Evolutionary conservation across 2,329 filamentous ascomycete genomes (phyloP), one percentile per base, ranked within the genome.

Genomic region (Arthrocladium fulminans): DNA sequence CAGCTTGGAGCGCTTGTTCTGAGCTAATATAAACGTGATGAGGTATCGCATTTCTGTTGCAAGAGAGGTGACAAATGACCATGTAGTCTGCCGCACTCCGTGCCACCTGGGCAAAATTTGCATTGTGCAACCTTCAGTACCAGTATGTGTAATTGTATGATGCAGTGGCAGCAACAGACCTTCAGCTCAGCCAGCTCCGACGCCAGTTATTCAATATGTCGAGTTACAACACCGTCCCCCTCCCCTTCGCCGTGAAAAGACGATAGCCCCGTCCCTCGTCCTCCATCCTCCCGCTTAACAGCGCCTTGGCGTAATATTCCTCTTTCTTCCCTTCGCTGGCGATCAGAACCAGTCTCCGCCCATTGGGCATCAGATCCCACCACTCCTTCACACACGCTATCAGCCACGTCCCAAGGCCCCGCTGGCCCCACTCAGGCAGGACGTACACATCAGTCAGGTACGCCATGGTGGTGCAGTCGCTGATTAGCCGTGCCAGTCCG

Each of bases 371-470:
- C 24, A 68, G 68, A 19, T 71, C 64, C 30, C 79, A 60, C 2
- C 75, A 63, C 56, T 84, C 79, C 54, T 77, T 73, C 50, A 83
- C 64, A 55, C 76, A 80, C 3, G 68, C 63, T 61, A 85, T 74
- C 60, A 86, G 65, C 80, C 81, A 86, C 37, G 68, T 74, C 2
- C 79, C 83, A 1, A 87, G 68, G 0, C 83, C 82, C 8, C 71
- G 67, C 3, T 76, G 73, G 59, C 83, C 80, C 57, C 79, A 76
- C 32, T 74, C 70, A 0, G 75, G 69, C 2, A 78, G 61, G 19
- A 86, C 69, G 61, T 83, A 86, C 17, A 86, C 78, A 58, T 86
- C 83, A 22, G 82, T 83, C 32, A 84, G 65, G 57, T 84, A 88
- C 27, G 76, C 80, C 56, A 86, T 79, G 0, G 82, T 83, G 40